Base-by-base conservation (phyloP, 2,329 filamentous ascomycete species). In the Diplodia mutila region DNA sequence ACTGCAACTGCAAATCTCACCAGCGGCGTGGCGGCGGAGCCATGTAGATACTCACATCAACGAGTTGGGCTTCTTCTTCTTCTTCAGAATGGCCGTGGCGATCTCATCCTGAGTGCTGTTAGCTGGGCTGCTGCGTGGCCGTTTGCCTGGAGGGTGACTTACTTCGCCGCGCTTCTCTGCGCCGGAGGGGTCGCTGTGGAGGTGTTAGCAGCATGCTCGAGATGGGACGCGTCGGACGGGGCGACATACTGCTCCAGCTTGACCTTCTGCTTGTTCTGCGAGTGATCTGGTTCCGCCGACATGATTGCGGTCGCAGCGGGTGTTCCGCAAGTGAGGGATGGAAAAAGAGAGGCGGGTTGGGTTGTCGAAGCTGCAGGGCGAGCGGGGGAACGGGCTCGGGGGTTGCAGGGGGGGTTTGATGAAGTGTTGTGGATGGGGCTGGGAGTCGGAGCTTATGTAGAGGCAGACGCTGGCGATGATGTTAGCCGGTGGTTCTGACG, bases 11-110 rank as follows among this genome's bases (percentile, higher is more conserved):
- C 32, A 25, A 2, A 12, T 32, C 12, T 8, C 1, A 4, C 12
- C 39, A 8, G 39, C 18, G 12, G 2, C 11, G 57, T 27, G 46
- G 12, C 7, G n/a, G 12, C 5, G 7, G 65, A 14, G 37, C 12
- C 3, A 6, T 25, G 12, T 53, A 69, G 53, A 72, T 74, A 81
- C 90, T 80, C 86, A 97, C 93, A 99, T 97, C 80, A 99, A 84
- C 78, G 94, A 96, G 84, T 99, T 99, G 75, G 94, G 94, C 92
- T 99, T 99, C 94, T 99, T 99, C 91, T 99, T 99, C 88, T 98
- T 98, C 86, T 97, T 98, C 77, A 99, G 88, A 75, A 99, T 99
- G 73, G 95, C 95, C 54, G 95, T 99, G 65, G 95, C 89, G 70
- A 90, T 93, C 79, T 97, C 95, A 80, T 97, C 92, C 90, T 96